Evolutionary conservation across 73 alveolate genomes (phyloP), one percentile per base, ranked within the genome.

Genomic region (Paramecium caudatum): DNA sequence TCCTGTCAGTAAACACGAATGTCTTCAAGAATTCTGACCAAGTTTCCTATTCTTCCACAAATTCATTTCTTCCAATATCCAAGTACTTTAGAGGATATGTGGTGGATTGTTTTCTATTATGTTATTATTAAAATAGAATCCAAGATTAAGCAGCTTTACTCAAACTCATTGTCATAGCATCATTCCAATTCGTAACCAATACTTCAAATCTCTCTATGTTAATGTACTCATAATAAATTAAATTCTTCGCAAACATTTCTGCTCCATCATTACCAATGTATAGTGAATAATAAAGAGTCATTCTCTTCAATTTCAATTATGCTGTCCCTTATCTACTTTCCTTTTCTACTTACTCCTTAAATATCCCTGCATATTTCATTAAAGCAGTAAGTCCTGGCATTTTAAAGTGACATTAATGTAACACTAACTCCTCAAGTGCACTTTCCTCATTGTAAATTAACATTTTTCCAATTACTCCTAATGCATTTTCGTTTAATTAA

Each of bases 371-470:
- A 37, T 37, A 3, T 16, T 74, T 39, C 9, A 45, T 21, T 39
- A 74, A 4, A 4, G 88, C 88, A 0, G 16, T 7, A 19, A 45
- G 36, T 74, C 88, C 88, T 37, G 62, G 34, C 19, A 13, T 6
- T 17, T 74, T 74, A n/a, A 74, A 39, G 43, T 74, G 88, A n/a
- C 88, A 74, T 23, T 74, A 74, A 45, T 16, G 45, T 74, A 74
- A 21, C 1, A 45, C 41, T 41, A 74, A 45, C 12, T 74, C 43
- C 19, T 74, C 88, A 41, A 74, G 32, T 17, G 16, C 19, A 4
- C 69, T 41, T 5, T 32, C 49, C 19, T 43, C 65, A 74, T 74
- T 74, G 19, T 41, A 74, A 3, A 74, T 36, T 0, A 74, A 25
- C 25, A 27, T 41, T 37, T 37, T 8, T 6, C 88, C 55, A 3